Evolutionary conservation across 345 rosid species (phyloP).

Genomic region (Citrus sinensis): DVS_A1.0 CM039161.1:3346501-3347000

Average conservation of each 20-base stretch:
- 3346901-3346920: not conserved
- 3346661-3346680: not conserved
- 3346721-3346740: not conserved
- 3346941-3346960: not conserved
- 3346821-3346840: not conserved
- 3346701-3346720: not conserved
- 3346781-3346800: conserved; percentile 24
- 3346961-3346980: too few species aligned
- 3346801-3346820: conserved; percentile 26
- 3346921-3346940: not conserved
- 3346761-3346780: not conserved
- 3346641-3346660: too few species aligned
- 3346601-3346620: not conserved
- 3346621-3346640: not conserved
- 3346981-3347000: too few species aligned
- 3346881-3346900: conserved; percentile 18
- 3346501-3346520: not conserved
- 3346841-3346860: not conserved
- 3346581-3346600: not conserved
- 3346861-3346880: conserved; percentile 33
- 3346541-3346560: not conserved
- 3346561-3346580: not conserved
- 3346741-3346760: conserved; percentile 7
- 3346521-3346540: not conserved
- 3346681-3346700: not conserved